Evolutionary conservation across 768 basidiomycete genomes (phyloP).

Genomic region (Tricholoma furcatifolium): DNA sequence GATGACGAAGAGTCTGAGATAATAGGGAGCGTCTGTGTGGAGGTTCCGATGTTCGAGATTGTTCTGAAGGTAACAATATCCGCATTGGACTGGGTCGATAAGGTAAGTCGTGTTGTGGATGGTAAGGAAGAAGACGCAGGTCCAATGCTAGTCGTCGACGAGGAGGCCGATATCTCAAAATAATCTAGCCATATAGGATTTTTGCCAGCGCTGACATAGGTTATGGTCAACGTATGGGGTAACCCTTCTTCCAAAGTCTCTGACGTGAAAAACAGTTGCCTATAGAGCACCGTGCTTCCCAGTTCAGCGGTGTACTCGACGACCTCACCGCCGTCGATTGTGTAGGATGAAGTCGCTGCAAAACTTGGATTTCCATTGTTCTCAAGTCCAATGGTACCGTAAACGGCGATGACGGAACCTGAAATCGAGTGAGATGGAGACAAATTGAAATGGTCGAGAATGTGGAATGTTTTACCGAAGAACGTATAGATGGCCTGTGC

Average conservation of each 20-base stretch:
- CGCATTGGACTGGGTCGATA: no score
- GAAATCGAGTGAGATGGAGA: not conserved
- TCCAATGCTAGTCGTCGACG: no score
- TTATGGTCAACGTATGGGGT: conserved; percentile 1
- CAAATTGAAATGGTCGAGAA: not conserved
- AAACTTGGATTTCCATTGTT: conserved; percentile 4
- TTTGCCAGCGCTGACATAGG: conserved; percentile 4
- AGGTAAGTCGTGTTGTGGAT: no score
- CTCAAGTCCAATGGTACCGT: conserved; percentile 11
- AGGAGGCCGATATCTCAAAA: not conserved
- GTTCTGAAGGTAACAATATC: no score
- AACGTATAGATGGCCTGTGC: conserved; percentile 5
- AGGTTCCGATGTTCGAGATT: no score
- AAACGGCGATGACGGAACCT: conserved; percentile 14
- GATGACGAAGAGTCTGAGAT: no score
- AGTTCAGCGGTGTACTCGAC: not conserved
- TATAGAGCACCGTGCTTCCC: not conserved
- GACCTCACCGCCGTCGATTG: not conserved
- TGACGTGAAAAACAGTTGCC: conserved; percentile 1
- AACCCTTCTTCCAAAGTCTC: not conserved
- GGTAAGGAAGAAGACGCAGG: no score
- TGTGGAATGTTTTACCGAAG: not conserved
- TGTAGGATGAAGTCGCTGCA: conserved; percentile 9
- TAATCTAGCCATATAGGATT: conserved; percentile 11
- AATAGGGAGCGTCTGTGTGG: no score